phyloP scores from a whole-genome alignment of 441 rosid genomes.

The Pelargonium citronellum region DNA sequence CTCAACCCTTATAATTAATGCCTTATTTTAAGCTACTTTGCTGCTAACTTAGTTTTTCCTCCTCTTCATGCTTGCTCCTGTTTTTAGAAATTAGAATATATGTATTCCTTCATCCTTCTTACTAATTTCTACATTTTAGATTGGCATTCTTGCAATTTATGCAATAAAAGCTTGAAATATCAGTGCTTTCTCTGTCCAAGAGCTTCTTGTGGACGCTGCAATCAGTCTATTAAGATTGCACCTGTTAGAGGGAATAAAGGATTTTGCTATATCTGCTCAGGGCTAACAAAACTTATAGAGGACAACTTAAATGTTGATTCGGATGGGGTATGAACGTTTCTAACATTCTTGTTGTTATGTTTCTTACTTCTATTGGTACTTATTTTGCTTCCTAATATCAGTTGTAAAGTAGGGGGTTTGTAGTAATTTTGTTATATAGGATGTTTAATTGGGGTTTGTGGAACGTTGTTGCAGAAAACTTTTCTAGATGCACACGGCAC shows the following conservation, averaged over 20 bases:
- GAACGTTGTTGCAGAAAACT: no score
- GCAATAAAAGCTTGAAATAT: conserved; percentile 36
- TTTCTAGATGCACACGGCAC: no score
- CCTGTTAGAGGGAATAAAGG: conserved; percentile 37
- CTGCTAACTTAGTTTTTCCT: conserved; percentile 3
- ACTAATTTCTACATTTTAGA: conserved; percentile 29
- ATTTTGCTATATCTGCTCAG: conserved; percentile 41
- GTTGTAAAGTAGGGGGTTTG: no score
- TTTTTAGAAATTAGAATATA: not conserved
- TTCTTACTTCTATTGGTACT: not conserved
- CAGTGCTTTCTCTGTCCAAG: conserved; percentile 53
- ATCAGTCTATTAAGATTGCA: conserved; percentile 32
- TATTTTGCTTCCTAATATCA: not conserved
- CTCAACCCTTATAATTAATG: not conserved
- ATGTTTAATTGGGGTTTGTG: no score
- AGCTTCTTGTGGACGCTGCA: conserved; percentile 44
- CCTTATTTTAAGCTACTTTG: not conserved
- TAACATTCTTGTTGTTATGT: not conserved
- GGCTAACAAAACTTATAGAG: conserved; percentile 41
- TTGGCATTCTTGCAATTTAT: conserved; percentile 45
- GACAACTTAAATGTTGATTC: conserved; percentile 34
- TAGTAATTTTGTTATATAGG: no score
- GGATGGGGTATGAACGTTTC: conserved; percentile 35
- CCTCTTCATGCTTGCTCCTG: conserved; percentile 1
- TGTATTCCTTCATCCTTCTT: not conserved